Evolutionary conservation across 1,284 basidiomycete species (phyloP).

Genomic region (Melampsora americana): DNA sequence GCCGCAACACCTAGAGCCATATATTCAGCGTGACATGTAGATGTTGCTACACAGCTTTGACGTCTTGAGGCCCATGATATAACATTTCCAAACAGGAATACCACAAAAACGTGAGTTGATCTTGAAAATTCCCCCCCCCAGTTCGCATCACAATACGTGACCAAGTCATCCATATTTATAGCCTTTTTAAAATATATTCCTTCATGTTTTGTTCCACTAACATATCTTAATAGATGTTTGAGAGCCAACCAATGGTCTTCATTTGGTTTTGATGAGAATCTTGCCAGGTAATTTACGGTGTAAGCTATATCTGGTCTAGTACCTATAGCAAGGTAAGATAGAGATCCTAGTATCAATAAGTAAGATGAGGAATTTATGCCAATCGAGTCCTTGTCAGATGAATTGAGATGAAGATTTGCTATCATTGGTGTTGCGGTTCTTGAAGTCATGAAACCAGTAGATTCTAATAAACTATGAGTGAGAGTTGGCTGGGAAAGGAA

Average conservation of each 20-base stretch:
- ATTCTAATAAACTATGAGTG: neutral
- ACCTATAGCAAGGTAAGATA: neutral
- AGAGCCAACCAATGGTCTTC: neutral
- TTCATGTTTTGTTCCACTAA: neutral
- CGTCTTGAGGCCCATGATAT: neutral
- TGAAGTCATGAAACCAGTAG: neutral
- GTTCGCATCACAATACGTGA: neutral
- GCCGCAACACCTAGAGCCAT: too few species aligned
- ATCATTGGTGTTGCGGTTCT: too few species aligned
- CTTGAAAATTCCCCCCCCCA: neutral
- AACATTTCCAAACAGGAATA: neutral
- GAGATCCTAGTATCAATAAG: neutral
- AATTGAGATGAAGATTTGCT: neutral
- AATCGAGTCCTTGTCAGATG: neutral
- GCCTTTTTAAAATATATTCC: neutral
- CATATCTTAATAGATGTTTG: neutral
- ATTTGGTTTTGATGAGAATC: neutral
- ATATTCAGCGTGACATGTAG: too few species aligned
- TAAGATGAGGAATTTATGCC: neutral
- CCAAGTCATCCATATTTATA: neutral
- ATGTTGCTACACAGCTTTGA: too few species aligned
- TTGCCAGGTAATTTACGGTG: too few species aligned
- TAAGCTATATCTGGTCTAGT: neutral
- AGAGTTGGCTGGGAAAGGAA: neutral
- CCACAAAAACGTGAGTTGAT: neutral